phyloP scores from a whole-genome alignment of 345 rosid species.

The Populus ilicifolia region DNA sequence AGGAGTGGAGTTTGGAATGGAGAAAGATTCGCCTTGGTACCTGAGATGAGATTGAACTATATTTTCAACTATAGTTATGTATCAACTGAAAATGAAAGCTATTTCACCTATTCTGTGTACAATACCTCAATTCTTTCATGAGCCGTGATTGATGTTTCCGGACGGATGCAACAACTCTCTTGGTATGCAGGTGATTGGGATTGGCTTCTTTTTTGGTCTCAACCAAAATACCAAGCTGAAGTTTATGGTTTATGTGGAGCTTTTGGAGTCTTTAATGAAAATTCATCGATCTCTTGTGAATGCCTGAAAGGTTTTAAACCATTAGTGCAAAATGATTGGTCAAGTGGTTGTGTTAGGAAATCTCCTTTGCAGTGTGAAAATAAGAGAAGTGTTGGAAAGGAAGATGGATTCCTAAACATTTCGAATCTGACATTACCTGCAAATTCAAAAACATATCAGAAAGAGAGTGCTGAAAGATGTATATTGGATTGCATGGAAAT shows the following conservation, averaged over 20 bases:
- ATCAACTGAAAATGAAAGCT: slow-evolving; percentile 25
- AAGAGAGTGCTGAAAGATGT: not conserved
- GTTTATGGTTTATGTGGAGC: slow-evolving; percentile 26
- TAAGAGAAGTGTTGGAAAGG: no score
- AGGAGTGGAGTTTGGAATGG: slow-evolving; percentile 22
- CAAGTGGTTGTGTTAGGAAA: no score
- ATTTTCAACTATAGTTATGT: slow-evolving; percentile 15
- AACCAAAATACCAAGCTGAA: slow-evolving; percentile 9
- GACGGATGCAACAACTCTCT: slow-evolving; percentile 5
- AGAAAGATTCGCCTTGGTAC: slow-evolving; percentile 2
- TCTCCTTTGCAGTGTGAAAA: no score
- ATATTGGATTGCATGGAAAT: not conserved
- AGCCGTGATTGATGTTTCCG: not conserved
- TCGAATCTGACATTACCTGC: not conserved
- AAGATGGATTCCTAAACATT: no score
- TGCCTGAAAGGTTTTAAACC: not conserved
- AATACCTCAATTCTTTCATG: slow-evolving; percentile 8
- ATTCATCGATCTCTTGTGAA: not conserved
- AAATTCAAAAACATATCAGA: not conserved
- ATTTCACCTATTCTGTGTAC: slow-evolving; percentile 27
- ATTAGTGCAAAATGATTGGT: not conserved
- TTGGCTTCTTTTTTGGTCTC: slow-evolving; percentile 25
- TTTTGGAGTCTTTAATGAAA: not conserved
- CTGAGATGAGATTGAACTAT: slow-evolving; percentile 22
- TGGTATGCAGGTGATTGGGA: not conserved